Base-by-base conservation (phyloP, 1,284 basidiomycete species). In the Pseudomicrostroma phylloplanum region DNA sequence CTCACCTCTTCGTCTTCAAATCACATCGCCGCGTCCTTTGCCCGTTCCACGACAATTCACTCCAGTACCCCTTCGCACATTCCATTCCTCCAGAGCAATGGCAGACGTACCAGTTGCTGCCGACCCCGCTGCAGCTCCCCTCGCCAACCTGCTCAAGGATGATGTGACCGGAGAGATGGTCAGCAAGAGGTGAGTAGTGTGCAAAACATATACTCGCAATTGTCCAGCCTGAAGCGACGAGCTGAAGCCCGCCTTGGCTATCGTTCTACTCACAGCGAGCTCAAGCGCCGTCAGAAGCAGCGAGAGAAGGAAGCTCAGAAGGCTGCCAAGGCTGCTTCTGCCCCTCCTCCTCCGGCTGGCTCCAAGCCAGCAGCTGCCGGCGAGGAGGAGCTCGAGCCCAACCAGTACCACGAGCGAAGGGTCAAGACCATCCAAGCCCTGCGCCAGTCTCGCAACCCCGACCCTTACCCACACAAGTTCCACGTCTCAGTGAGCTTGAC, bases 391-490 rank as follows among this genome's bases (percentile, higher is more conserved):
- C 69, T 79, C 30, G 70, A 71, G 56, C 76, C 76, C 55, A 69
- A 74, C 91, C 91, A 96, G 89, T 99, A 96, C 85, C 94, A 90
- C 81, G 92, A 97, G 80, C 83, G 92, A 69, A 88, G 96, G 71
- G 89, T 88, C 56, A 86, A 92, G 62, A 87, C 90, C 74, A 92
- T 99, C 74, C 86, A 88, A 71, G 87, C 87, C 73, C 85, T 98
- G 65, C 88, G 92, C 80, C 85, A 89, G 79, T 89, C 90, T 55
- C 88, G 89, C 80, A 81, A 86, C 39, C 80, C 80, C 4, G 91
- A 94, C 79, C 94, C 96, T 2, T 99, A 98, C 83, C 94, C 96
- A 21, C 96, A 99, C 87, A 99, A 99, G 86, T 99, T 98, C 83
- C 81, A 96, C 74, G 92, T 96, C 51, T 84, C 88, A 56, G 83